Conservation (phyloP, 495 filamentous ascomycete genomes). For the Neurospora tetraspora region DNA sequence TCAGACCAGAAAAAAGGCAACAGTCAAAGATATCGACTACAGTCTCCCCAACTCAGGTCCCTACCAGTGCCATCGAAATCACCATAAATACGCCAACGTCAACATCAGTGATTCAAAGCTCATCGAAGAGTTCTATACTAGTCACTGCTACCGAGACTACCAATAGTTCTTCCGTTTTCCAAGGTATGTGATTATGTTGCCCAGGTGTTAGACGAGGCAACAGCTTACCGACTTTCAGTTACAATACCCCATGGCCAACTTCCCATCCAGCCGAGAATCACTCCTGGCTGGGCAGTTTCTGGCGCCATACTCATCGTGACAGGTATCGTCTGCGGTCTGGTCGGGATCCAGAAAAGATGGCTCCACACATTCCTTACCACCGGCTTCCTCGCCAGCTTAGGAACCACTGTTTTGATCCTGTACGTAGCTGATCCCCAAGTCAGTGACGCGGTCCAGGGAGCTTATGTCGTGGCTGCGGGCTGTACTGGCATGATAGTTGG, state of each 20-base stretch:
- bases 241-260: slow-evolving; percentile 39
- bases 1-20: slow-evolving; percentile 6
- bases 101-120: neutral
- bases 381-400: slow-evolving; percentile 60
- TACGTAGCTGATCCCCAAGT: slow-evolving; percentile 86
- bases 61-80: neutral
- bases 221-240: slow-evolving; percentile 14
- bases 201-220: neutral
- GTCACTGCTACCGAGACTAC: neutral
- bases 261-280: slow-evolving; percentile 64
- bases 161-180: neutral
- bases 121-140: neutral
- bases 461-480: slow-evolving; percentile 72
- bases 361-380: slow-evolving; percentile 75
- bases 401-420: slow-evolving; percentile 73
- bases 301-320: slow-evolving; percentile 65
- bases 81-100: neutral
- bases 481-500: slow-evolving; percentile 72
- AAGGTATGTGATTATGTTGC: neutral
- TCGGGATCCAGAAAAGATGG: slow-evolving; percentile 80
- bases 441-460: slow-evolving; percentile 68
- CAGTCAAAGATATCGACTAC: slow-evolving; percentile 12
- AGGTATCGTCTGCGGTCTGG: slow-evolving; percentile 57
- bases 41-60: neutral
- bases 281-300: slow-evolving; percentile 68